phyloP scores from a whole-genome alignment of 768 basidiomycete species.

The Fomitopsis pulvina region DNA sequence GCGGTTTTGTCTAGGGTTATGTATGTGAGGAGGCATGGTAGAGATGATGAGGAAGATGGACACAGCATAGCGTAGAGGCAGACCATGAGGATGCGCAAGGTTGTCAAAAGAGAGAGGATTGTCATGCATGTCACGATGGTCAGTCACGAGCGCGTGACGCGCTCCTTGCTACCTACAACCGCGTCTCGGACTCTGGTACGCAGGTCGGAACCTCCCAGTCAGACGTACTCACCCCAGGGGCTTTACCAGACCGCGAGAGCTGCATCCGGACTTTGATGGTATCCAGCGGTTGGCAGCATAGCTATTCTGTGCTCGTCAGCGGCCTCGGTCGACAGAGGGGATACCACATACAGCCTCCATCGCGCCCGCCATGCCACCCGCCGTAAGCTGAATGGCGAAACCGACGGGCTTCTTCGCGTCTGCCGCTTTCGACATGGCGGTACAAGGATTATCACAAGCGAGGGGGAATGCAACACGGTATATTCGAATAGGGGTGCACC shows the following conservation, averaged over 20 bases:
- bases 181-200: too few relatives aligned
- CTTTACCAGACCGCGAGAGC: conserved; percentile 72
- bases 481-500: background rate
- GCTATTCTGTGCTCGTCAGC: conserved; percentile 28
- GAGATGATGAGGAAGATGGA: background rate
- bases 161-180: too few relatives aligned
- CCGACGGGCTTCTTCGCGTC: conserved; percentile 68
- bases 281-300: conserved; percentile 89
- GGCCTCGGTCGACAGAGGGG: background rate
- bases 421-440: conserved; percentile 14
- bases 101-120: background rate
- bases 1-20: conserved; percentile 89
- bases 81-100: too few relatives aligned
- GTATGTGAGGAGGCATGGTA: background rate
- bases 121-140: too few relatives aligned
- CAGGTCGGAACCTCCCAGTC: too few relatives aligned
- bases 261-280: conserved; percentile 99
- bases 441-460: background rate
- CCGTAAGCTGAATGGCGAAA: conserved; percentile 86
- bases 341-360: conserved; percentile 70
- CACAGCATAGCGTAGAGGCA: too few relatives aligned
- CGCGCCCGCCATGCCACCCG: conserved; percentile 90
- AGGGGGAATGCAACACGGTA: background rate
- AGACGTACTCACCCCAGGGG: conserved; percentile 81
- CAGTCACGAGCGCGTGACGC: too few relatives aligned